These are phyloP conservation scores for Kwoniella botswanensis DNA, from an alignment of 768 basidiomycete genomes.

Conservation along the genomic window DNA sequence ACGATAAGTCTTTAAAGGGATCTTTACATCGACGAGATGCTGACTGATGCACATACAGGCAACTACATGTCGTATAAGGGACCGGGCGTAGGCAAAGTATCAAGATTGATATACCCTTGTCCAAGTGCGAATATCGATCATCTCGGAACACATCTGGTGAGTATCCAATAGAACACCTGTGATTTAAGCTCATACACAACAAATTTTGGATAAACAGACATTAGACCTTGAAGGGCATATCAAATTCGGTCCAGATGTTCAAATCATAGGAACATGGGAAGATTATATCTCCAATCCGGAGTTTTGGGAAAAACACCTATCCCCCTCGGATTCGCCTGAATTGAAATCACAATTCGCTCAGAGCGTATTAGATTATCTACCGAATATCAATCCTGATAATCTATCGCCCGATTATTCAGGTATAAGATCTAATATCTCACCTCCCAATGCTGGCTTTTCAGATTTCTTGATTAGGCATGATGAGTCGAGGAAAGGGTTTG, in stretches of 20 bases:
- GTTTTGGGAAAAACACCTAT: constrained; percentile 32
- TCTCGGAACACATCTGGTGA: constrained; percentile 80
- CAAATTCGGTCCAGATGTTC: constrained; percentile 89
- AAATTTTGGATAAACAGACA: constrained; percentile 32
- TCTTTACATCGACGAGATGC: not conserved
- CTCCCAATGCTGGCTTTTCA: constrained; percentile 74
- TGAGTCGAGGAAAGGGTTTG: constrained; percentile 61
- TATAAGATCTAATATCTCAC: constrained; percentile 79
- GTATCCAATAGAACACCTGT: constrained; percentile 4
- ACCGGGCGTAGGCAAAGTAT: constrained; percentile 70
- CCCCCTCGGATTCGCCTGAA: constrained; percentile 26
- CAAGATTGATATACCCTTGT: constrained; percentile 88
- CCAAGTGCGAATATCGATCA: constrained; percentile 74
- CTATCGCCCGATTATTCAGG: constrained; percentile 54
- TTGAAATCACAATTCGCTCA: constrained; percentile 66
- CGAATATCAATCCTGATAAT: constrained; percentile 43
- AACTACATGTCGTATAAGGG: constrained; percentile 86
- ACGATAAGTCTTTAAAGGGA: too few species aligned
- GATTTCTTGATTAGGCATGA: constrained; percentile 76
- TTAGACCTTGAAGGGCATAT: constrained; percentile 82
- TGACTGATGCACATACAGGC: constrained; percentile 39
- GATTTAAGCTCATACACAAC: not conserved
- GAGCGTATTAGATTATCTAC: constrained; percentile 63
- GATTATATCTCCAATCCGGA: constrained; percentile 23
- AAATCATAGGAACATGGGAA: constrained; percentile 72